A percentile compares a stretch with the other conserved stretches of the same genome.
phyloP scores from a whole-genome alignment of 2,329 filamentous ascomycete genomes.

The Aspergillus tubingensis region DNA sequence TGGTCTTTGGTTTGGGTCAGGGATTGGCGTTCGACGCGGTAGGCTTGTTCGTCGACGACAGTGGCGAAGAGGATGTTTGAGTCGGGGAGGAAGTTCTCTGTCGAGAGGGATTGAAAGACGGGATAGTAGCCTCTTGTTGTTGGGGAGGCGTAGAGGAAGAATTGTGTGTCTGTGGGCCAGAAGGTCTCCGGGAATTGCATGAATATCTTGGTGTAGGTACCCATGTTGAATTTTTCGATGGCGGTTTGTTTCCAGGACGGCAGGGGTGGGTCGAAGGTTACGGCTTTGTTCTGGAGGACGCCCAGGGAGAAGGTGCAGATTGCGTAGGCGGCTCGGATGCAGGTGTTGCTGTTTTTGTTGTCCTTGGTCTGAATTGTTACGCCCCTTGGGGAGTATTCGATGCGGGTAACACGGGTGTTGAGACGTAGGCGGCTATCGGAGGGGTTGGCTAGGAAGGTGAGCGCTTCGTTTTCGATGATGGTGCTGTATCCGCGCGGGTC shows the following conservation, averaged over 20 bases:
- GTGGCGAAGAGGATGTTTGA: slow-evolving; percentile 69
- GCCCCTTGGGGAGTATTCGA: slow-evolving; percentile 55
- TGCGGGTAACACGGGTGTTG: slow-evolving; percentile 58
- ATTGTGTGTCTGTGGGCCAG: slow-evolving; percentile 60
- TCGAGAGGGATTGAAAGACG: slow-evolving; percentile 65
- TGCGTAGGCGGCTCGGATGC: slow-evolving; percentile 62
- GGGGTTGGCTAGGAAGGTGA: slow-evolving; percentile 56
- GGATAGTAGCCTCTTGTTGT: slow-evolving; percentile 57
- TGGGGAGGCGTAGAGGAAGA: slow-evolving; percentile 56
- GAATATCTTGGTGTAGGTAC: slow-evolving; percentile 73
- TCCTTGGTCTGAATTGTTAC: slow-evolving; percentile 49
- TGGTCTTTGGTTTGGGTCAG: slow-evolving; percentile 61
- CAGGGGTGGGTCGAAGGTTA: slow-evolving; percentile 60
- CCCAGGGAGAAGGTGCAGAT: slow-evolving; percentile 69
- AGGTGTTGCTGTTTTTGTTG: slow-evolving; percentile 54
- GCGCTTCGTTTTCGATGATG: slow-evolving; percentile 59
- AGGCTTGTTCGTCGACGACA: slow-evolving; percentile 58
- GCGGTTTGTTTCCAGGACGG: slow-evolving; percentile 66
- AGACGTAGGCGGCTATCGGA: slow-evolving; percentile 58
- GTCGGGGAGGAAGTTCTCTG: slow-evolving; percentile 59
- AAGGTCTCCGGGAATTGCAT: slow-evolving; percentile 68
- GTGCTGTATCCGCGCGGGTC: slow-evolving; percentile 64
- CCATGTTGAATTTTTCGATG: slow-evolving; percentile 67
- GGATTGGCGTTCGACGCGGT: slow-evolving; percentile 60
- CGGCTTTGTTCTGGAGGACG: slow-evolving; percentile 63